Conservation (phyloP, 1,284 basidiomycete genomes). For the Tetrapyrgos nigripes region DNA sequence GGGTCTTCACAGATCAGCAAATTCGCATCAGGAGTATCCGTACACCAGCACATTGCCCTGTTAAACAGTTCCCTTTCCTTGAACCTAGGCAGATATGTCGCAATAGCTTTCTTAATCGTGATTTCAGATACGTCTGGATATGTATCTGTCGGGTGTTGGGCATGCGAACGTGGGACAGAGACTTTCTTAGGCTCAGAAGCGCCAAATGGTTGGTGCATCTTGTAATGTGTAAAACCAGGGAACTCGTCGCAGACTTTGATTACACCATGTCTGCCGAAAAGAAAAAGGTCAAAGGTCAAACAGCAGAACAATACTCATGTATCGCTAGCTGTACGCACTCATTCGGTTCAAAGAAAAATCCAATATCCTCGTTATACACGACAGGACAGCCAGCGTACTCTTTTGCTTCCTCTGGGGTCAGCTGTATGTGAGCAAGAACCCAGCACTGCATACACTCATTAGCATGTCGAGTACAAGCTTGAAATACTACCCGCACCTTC, state of each 20-base stretch:
- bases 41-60: conserved; percentile 17
- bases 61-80: conserved; percentile 16
- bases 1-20: conserved; percentile 16
- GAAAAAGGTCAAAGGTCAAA: not conserved
- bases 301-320: not conserved
- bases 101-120: conserved; percentile 12
- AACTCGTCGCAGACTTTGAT: conserved; percentile 21
- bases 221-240: conserved; percentile 17
- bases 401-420: conserved; percentile 12
- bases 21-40: conserved; percentile 17
- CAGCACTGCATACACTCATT: conserved; percentile 7
- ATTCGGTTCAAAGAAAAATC: conserved; percentile 18
- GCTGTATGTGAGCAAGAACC: conserved; percentile 17
- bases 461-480: not conserved
- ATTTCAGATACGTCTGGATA: conserved; percentile 12
- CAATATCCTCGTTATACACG: conserved; percentile 17
- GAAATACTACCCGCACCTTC: not conserved
- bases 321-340: conserved; percentile 12
- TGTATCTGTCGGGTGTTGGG: conserved; percentile 17
- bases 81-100: conserved; percentile 11
- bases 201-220: conserved; percentile 12
- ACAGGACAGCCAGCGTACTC: conserved; percentile 14
- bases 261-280: not conserved
- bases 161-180: conserved; percentile 19
- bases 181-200: conserved; percentile 4